Evolutionary conservation across 108 stramenopile genomes (phyloP), one percentile per base, ranked within the genome.

Genomic region (Nannochloropsis salina): DNA sequence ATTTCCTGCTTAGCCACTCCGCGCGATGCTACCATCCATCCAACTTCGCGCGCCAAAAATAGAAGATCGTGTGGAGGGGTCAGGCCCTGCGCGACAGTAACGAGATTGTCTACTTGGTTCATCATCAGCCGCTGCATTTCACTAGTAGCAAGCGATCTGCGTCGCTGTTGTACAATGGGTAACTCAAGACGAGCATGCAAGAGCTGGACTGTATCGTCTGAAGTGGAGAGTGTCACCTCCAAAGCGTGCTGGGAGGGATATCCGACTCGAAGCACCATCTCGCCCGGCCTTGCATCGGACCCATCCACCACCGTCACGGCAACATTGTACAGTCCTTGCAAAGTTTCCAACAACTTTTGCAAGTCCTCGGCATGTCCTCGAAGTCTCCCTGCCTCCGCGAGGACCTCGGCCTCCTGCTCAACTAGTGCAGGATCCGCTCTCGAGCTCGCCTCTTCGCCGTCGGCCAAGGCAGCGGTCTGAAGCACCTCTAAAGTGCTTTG

Each of bases 201-300:
- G 20, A 74, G 61, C 61, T 74, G 61, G 61, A 74, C n/a, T n/a
- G 61, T n/a, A 2, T 74, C 20, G n/a, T 3, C 61, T 8, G 20
- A 4, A 15, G n/a, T 74, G 0, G 61, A 74, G n/a, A 74, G 61
- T 1, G 61, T 74, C 61, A 74, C n/a, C 61, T 74, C 61, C 0
- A 74, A n/a, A n/a, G 61, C 61, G 61, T 74, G 61, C 61, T 74
- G 15, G 61, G 61, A 74, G 61, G 61, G 61, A 74, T 74, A 74
- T 0, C 20, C 61, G 2, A 74, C 20, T n/a, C 61, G 61, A n/a
- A 74, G 61, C 3, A 74, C 61, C 61, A 74, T 74, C 4, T 74
- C 61, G 61, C 61, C 8, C 61, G 61, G 61, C 61, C 2, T n/a
- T n/a, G 61, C 61, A 15, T 74, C 61, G 61, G 61, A 15, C n/a